Evolutionary conservation across 768 basidiomycete species (phyloP).

Genomic region (Psilocybe azurescens): DNA sequence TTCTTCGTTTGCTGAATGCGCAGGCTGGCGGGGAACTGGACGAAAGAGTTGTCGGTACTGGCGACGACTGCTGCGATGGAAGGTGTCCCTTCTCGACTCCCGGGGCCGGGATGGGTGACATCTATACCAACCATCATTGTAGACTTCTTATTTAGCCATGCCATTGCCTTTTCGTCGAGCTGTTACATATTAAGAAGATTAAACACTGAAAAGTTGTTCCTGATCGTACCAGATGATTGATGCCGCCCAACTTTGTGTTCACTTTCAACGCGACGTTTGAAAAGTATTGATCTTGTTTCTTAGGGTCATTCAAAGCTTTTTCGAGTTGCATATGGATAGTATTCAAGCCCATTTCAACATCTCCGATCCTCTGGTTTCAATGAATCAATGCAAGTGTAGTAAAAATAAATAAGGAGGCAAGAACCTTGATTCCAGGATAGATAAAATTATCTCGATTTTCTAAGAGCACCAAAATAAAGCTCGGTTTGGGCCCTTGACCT

Average conservation of each 20-base stretch:
- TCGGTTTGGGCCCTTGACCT: slow-evolving; percentile 44
- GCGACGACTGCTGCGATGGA: slow-evolving; percentile 87
- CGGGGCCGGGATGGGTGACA: slow-evolving; percentile 80
- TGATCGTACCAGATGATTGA: slow-evolving; percentile 64
- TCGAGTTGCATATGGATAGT: slow-evolving; percentile 74
- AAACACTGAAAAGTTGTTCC: not conserved
- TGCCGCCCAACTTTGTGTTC: slow-evolving; percentile 83
- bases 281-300: slow-evolving; percentile 78
- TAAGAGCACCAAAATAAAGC: slow-evolving; percentile 74
- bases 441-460: slow-evolving; percentile 73
- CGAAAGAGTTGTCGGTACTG: slow-evolving; percentile 69
- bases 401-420: not conserved
- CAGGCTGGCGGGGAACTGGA: slow-evolving; percentile 80
- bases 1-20: slow-evolving; percentile 64
- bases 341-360: slow-evolving; percentile 74
- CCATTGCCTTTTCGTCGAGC: slow-evolving; percentile 60
- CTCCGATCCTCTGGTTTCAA: slow-evolving; percentile 59
- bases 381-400: not conserved
- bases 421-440: slow-evolving; percentile 79
- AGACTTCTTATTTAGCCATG: slow-evolving; percentile 66
- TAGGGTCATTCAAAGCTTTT: slow-evolving; percentile 61
- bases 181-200: slow-evolving; percentile 24
- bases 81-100: slow-evolving; percentile 71
- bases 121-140: slow-evolving; percentile 91
- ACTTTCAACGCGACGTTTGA: slow-evolving; percentile 84